Base-by-base conservation (phyloP, 495 filamentous ascomycete genomes). In the Chaetomium tenue region DNA sequence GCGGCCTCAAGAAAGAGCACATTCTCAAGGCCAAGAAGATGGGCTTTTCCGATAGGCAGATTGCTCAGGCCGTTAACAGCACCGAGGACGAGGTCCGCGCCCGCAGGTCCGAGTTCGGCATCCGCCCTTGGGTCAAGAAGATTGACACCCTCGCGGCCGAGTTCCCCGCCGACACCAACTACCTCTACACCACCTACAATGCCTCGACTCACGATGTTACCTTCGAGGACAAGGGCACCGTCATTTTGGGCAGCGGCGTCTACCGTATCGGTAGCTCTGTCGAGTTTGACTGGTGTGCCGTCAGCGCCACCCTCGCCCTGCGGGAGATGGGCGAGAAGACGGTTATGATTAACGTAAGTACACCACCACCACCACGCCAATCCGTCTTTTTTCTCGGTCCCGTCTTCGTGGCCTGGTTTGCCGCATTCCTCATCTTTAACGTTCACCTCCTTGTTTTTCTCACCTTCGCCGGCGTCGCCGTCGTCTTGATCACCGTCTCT, bases 251-350 rank as follows among this genome's bases (percentile, higher is more conserved):
- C 51, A 93, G 89, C 75, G 93, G 93, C 75, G 93, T 97, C 11
- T 98, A 98, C 83, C 86, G 93, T 68, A 98, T 97, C 72, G 93
- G 94, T 66, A 93, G 89, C 80, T 97, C 92, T 25, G 93, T 98
- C 61, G 93, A 98, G 77, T 98, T 98, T 73, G 93, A 98, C 78
- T 98, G 93, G 93, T 98, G 94, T 73, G 93, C 93, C 62, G 93
- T 97, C 67, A 96, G 93, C 72, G 91, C 91, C 64, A 94, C 94
- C 18, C 82, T 90, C 37, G 92, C 93, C 42, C 83, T 97, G 66
- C 85, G 86, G 67, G 79, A 87, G 58, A 93, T 97, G 87, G 93
- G 92, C 68, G 91, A 96, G 84, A 96, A 97, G 85, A 98, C 93
- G 22, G 89, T 96, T 61, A 96, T 98, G 92, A 96, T 98, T 76